Percentiles rank a stretch among this genome's conserved stretches.
Conservation (phyloP, 768 basidiomycete genomes). For the Amanita rubescens region DNA sequence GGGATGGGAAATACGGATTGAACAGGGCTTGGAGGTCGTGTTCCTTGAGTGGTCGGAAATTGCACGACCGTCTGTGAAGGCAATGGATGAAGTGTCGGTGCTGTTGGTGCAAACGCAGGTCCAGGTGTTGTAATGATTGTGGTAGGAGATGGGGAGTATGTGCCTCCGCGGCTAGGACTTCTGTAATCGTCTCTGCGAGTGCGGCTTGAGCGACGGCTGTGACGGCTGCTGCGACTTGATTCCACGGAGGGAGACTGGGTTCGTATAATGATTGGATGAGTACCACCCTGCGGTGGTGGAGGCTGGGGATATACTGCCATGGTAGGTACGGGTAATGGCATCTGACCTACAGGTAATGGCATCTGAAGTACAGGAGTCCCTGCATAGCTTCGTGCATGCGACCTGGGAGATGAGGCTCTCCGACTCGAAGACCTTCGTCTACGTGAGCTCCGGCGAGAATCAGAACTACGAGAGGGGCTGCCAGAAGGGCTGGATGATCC, state of each 20-base stretch:
- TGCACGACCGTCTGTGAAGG: neutral
- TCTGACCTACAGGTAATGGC: neutral
- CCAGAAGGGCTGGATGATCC: neutral
- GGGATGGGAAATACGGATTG: neutral
- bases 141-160: neutral
- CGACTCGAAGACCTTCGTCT: neutral
- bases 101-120: neutral
- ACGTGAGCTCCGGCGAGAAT: neutral
- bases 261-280: neutral
- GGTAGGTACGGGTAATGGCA: neutral
- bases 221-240: neutral
- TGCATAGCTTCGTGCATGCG: neutral
- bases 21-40: neutral
- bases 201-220: neutral
- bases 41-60: neutral
- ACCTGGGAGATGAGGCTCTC: neutral
- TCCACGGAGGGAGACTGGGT: neutral
- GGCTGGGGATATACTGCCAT: conserved; percentile 11
- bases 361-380: conserved; percentile 10
- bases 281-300: neutral
- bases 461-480: neutral
- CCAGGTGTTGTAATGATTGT: neutral
- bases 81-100: neutral
- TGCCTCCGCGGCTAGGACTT: neutral
- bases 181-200: neutral